Evolutionary conservation across 108 stramenopile genomes (phyloP).

Genomic region (Ochromonas danica): DNA sequence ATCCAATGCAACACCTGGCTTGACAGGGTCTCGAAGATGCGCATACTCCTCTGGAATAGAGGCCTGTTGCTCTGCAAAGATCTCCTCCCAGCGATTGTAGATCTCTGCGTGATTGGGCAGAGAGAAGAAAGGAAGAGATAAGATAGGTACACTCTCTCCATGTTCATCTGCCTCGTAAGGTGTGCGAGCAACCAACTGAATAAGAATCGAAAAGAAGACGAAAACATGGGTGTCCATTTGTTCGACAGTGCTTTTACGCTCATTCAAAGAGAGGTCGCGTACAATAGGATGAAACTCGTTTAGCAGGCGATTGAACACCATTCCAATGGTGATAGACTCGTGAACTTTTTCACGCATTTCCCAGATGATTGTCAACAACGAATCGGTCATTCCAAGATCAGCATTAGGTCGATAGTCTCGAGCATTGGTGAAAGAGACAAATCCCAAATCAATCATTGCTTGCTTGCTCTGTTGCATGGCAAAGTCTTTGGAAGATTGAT

Average conservation of each 20-base stretch:
- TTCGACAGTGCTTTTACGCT: neutral
- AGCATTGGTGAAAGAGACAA: neutral
- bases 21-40: neutral
- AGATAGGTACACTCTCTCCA: neutral
- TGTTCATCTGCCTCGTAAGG: neutral
- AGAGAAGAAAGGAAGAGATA: neutral
- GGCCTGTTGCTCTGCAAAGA: neutral
- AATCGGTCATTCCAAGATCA: neutral
- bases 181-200: neutral
- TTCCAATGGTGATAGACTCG: slow-evolving; percentile 20
- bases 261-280: neutral
- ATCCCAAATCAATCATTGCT: neutral
- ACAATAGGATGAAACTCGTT: neutral
- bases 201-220: neutral
- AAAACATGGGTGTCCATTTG: neutral
- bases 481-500: neutral
- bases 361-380: slow-evolving; percentile 22
- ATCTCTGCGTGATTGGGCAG: neutral
- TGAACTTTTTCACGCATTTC: neutral
- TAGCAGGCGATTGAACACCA: neutral
- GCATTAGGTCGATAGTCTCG: neutral
- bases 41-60: slow-evolving; percentile 20
- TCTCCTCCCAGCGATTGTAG: neutral
- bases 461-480: neutral
- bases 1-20: neutral